phyloP scores from a whole-genome alignment of 768 basidiomycete species.

The Russula emetica region DNA sequence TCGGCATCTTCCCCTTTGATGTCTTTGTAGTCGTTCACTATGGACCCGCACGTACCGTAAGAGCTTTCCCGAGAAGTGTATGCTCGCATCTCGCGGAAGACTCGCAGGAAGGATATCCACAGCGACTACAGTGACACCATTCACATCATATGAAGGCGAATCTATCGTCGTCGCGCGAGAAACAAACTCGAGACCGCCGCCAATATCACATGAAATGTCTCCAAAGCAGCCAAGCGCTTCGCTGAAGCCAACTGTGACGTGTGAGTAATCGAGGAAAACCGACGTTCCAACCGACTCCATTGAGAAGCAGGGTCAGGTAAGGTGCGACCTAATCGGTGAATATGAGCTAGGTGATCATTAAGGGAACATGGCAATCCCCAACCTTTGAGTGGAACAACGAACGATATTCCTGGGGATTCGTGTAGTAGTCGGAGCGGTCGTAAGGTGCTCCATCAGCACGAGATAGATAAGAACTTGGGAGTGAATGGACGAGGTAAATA shows the following conservation, averaged over 20 bases:
- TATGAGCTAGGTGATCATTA: neutral
- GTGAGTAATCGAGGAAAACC: conserved; percentile 77
- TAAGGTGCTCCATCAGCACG: conserved; percentile 55
- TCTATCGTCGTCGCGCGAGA: conserved; percentile 72
- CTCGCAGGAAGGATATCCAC: conserved; percentile 89
- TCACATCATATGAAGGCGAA: conserved; percentile 65
- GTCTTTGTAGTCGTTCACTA: conserved; percentile 44
- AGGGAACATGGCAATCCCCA: conserved; percentile 11
- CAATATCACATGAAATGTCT: conserved; percentile 88
- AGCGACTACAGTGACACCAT: conserved; percentile 73
- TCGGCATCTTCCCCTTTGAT: conserved; percentile 32
- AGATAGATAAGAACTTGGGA: conserved; percentile 64
- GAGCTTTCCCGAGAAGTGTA: conserved; percentile 65
- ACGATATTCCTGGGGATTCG: conserved; percentile 57
- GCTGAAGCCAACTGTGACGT: conserved; percentile 52
- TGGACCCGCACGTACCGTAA: conserved; percentile 60
- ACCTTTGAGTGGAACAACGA: conserved; percentile 71
- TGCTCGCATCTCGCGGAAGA: conserved; percentile 76
- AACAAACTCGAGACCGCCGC: conserved; percentile 85
- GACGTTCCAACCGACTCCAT: conserved; percentile 81
- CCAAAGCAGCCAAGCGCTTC: conserved; percentile 63
- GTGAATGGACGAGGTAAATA: conserved; percentile 73
- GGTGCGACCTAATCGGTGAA: conserved; percentile 62
- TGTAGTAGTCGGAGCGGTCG: conserved; percentile 66
- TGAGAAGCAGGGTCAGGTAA: conserved; percentile 77